Evolutionary conservation across 805 yeast species (phyloP).

Genomic region (Metschnikowia aberdeeniae): DNA sequence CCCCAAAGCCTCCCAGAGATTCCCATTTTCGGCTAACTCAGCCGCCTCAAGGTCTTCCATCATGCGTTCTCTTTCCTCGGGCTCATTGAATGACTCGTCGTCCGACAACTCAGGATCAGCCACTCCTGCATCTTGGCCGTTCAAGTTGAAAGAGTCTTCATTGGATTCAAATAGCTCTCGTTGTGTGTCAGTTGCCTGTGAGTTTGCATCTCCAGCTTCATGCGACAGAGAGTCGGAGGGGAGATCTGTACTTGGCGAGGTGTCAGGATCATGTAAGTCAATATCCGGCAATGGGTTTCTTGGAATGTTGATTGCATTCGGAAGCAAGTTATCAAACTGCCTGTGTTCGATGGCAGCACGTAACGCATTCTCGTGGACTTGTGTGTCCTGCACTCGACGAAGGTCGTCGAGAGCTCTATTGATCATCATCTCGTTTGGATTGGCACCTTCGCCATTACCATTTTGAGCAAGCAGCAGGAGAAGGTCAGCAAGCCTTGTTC

Average conservation of each 20-base stretch:
- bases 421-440: constrained; percentile 6
- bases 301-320: background rate
- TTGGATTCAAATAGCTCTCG: background rate
- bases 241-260: too few relatives aligned
- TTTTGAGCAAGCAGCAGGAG: constrained; percentile 17
- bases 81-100: constrained; percentile 16
- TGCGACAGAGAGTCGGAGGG: background rate
- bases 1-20: constrained; percentile 35
- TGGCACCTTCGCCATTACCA: background rate
- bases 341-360: constrained; percentile 14
- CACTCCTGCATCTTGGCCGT: background rate
- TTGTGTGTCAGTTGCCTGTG: background rate
- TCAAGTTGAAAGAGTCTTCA: background rate
- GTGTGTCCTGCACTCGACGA: constrained; percentile 10
- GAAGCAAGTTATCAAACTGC: constrained; percentile 8
- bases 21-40: constrained; percentile 18
- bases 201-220: background rate
- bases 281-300: background rate
- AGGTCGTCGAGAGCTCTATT: constrained; percentile 16
- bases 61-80: constrained; percentile 11
- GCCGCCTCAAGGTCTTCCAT: constrained; percentile 16
- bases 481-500: constrained; percentile 37
- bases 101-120: constrained; percentile 3
- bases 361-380: constrained; percentile 7
- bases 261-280: background rate